Evolutionary conservation across 164 flowering plant genomes (phyloP).

Genomic region (Litsea cubeba): DNA sequence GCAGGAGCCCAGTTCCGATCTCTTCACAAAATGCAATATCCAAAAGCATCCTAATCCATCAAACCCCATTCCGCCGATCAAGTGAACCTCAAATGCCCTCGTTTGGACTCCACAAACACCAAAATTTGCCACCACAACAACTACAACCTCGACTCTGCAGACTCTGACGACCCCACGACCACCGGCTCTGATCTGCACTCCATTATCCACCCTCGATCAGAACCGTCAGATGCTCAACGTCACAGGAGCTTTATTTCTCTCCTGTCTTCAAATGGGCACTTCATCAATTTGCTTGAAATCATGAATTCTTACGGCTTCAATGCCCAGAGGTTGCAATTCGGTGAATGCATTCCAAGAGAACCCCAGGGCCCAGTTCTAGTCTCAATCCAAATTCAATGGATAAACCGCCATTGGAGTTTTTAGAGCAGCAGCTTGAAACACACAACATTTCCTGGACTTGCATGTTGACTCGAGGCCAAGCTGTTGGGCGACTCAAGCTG

Average conservation of each 20-base stretch:
- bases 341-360: conserved; percentile 18
- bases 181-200: neutral
- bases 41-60: conserved; percentile 32
- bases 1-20: neutral
- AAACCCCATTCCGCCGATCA: conserved; percentile 49
- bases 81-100: conserved; percentile 71
- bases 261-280: conserved; percentile 34
- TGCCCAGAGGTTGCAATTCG: conserved; percentile 17
- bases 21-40: conserved; percentile 49
- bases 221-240: conserved; percentile 33
- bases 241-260: conserved; percentile 36
- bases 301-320: conserved; percentile 21
- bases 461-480: conserved; percentile 21
- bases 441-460: conserved; percentile 27
- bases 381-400: neutral
- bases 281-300: conserved; percentile 30
- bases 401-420: neutral
- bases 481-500: conserved; percentile 25
- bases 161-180: conserved; percentile 10
- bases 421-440: neutral
- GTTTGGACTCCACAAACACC: conserved; percentile 28
- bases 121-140: conserved; percentile 49
- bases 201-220: conserved; percentile 14
- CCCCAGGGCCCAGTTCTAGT: neutral
- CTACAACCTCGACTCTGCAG: conserved; percentile 20